phyloP scores from a whole-genome alignment of 2,329 filamentous ascomycete genomes.

The Colletotrichum euphorbiae region DNA sequence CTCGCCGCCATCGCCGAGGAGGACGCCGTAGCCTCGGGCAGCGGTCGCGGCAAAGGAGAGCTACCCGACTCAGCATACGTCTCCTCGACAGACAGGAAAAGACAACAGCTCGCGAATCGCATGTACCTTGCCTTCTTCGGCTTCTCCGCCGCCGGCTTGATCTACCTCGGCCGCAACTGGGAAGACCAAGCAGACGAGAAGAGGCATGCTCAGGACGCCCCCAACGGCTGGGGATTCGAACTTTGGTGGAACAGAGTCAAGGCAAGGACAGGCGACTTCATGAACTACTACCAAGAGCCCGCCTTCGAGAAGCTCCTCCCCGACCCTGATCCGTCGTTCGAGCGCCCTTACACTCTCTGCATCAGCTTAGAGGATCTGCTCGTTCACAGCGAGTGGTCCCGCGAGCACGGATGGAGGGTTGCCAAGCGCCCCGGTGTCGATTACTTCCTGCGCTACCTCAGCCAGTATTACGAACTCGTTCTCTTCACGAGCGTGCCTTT shows the following conservation, averaged over 20 bases:
- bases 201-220: slow-evolving; percentile 72
- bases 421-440: slow-evolving; percentile 96
- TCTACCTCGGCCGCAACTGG: slow-evolving; percentile 91
- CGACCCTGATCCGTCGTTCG: slow-evolving; percentile 80
- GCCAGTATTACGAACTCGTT: slow-evolving; percentile 97
- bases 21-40: slow-evolving; percentile 57
- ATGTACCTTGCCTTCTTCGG: slow-evolving; percentile 73
- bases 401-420: slow-evolving; percentile 93
- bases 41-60: slow-evolving; percentile 68
- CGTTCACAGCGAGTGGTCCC: slow-evolving; percentile 93
- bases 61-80: slow-evolving; percentile 85
- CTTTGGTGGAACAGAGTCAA: slow-evolving; percentile 85
- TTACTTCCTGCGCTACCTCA: slow-evolving; percentile 96
- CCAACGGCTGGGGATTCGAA: slow-evolving; percentile 80
- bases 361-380: slow-evolving; percentile 93
- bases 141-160: slow-evolving; percentile 66
- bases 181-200: slow-evolving; percentile 81
- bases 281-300: slow-evolving; percentile 95
- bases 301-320: slow-evolving; percentile 94
- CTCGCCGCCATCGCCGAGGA: slow-evolving; percentile 41
- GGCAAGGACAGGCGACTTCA: slow-evolving; percentile 78
- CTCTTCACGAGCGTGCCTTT: slow-evolving; percentile 92
- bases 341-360: slow-evolving; percentile 91
- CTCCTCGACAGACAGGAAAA: slow-evolving; percentile 87
- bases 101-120: slow-evolving; percentile 80